These are phyloP conservation scores for Lophium mytilinum DNA, from an alignment of 495 filamentous ascomycete genomes.

Conservation along the genomic window DNA sequence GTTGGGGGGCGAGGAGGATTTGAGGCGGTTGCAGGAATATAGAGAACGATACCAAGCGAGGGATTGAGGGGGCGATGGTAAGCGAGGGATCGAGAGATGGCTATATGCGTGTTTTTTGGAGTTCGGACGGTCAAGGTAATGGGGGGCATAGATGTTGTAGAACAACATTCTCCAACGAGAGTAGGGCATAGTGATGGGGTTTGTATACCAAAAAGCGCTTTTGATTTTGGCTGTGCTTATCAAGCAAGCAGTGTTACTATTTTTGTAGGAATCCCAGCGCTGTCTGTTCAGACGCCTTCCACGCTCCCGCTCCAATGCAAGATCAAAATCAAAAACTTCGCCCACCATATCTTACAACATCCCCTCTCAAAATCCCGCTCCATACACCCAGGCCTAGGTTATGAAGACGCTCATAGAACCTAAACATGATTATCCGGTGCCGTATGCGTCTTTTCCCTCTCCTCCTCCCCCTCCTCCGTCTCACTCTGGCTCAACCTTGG, in stretches of 20 bases:
- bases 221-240: background rate
- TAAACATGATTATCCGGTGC: background rate
- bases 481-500: background rate
- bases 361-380: background rate
- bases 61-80: conserved; percentile 45
- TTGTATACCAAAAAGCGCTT: no score
- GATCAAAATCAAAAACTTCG: background rate
- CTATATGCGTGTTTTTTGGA: background rate
- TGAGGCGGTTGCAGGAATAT: conserved; percentile 70
- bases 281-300: no score
- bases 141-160: no score
- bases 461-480: background rate
- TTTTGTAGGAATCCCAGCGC: no score
- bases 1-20: conserved; percentile 50
- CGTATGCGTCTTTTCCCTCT: background rate
- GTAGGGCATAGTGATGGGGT: no score
- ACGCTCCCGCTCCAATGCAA: no score
- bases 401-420: no score
- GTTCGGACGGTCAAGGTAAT: no score
- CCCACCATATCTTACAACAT: background rate
- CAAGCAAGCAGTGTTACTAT: background rate
- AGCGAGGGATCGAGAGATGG: background rate
- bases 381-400: no score
- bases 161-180: no score
- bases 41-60: conserved; percentile 59